Base-by-base conservation (phyloP, 768 basidiomycete genomes). In the Russula ochroleuca region DNA sequence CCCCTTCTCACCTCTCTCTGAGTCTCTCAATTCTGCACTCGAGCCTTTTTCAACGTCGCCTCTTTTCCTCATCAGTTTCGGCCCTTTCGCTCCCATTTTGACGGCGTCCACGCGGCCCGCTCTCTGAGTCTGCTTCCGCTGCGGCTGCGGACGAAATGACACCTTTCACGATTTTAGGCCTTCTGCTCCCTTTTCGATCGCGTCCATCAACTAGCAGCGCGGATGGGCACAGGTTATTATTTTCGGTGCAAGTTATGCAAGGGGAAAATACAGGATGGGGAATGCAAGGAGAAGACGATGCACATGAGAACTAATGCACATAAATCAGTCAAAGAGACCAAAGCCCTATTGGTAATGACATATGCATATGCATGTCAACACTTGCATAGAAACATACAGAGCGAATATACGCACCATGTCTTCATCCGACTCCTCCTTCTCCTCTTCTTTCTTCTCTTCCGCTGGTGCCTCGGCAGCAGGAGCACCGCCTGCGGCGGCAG, bases 391-490 rank as follows among this genome's bases (percentile, higher is more conserved):
- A 17, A 11, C 8, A 9, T 28, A 47, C 14, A 62, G 57, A 33
- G n/a, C 10, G 13, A 25, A n/a, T n/a, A 13, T 37, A 77, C 85
- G 63, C 68, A 91, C 89, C 90, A 92, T 90, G 74, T 92, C 91
- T 63, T 95, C 94, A 76, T 92, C 90, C 60, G 86, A 90, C 72
- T 92, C 90, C 73, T 92, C 87, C 81, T 92, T 86, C 79, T 91
- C 89, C 78, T 91, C 84, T 78, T 91, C 87, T 79, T 89, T 84
- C 77, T 88, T 87, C 75, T 87, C 87, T 76, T 87, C 85, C 73
- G 85, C 82, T 73, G 85, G 84, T 75, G 84, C 92, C 66, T 81
- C 85, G n/a, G 82, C 84, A 45, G 85, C 85, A 50, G 83, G 85
- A 35, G 80, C 86, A 52, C 75, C 86, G 62, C 76, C 85, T 64